phyloP scores from a whole-genome alignment of 148 eudicot genomes.

The Salicornia ramosissima region DNA sequence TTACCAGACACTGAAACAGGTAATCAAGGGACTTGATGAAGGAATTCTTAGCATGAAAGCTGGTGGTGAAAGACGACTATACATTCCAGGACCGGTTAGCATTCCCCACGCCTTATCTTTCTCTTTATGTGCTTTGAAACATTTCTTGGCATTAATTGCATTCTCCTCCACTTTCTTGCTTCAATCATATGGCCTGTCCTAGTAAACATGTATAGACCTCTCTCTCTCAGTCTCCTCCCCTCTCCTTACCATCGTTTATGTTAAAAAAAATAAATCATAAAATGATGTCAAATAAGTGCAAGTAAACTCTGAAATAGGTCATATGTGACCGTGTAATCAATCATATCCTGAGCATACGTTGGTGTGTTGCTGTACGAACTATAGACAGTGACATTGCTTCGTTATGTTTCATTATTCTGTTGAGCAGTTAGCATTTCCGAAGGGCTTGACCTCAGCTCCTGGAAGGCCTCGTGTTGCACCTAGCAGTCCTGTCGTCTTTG shows the following conservation, averaged over 20 bases:
- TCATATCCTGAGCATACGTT: not conserved
- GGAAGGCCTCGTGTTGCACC: conserved; percentile 98
- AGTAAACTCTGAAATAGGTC: not conserved
- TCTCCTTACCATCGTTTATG: no score
- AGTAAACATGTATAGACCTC: not conserved
- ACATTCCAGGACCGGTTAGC: conserved; percentile 94
- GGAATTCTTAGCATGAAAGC: conserved; percentile 87
- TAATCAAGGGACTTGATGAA: conserved; percentile 96
- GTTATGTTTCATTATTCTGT: not conserved
- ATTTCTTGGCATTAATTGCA: not conserved
- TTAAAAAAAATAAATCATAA: no score
- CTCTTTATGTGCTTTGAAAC: not conserved
- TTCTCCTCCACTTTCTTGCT: not conserved
- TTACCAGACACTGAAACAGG: conserved; percentile 42
- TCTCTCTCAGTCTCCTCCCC: not conserved
- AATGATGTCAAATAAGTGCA: not conserved
- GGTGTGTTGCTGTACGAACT: not conserved
- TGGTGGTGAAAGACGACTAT: conserved; percentile 90
- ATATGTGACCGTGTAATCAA: not conserved
- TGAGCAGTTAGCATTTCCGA: conserved; percentile 84
- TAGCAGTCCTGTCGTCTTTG: conserved; percentile 85
- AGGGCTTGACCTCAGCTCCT: conserved; percentile 92
- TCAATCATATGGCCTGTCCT: not conserved
- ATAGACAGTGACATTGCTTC: not conserved
- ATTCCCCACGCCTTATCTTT: conserved; percentile 5